A percentile compares a stretch with the other conserved stretches of the same genome.
Conservation (phyloP, 75 land plant genomes). For the Pinus tabuliformis region DNA sequence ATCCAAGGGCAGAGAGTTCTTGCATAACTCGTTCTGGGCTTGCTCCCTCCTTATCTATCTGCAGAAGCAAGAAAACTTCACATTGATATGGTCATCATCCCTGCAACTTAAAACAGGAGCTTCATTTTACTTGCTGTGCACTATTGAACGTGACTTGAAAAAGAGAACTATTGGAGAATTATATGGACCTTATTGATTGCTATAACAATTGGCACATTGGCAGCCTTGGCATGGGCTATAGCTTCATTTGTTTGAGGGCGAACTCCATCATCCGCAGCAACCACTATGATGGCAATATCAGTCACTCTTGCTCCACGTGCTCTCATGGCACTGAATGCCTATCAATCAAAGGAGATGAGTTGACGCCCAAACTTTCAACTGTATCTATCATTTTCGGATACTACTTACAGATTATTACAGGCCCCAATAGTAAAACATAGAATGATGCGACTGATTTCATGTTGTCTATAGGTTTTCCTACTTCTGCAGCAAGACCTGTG, state of each 20-base stretch:
- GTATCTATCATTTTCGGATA: neutral
- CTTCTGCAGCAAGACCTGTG: slow-evolving; percentile 3
- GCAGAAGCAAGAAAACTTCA: slow-evolving; percentile 13
- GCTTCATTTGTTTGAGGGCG: slow-evolving; percentile 98
- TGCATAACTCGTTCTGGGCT: slow-evolving; percentile 89
- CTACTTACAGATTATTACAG: neutral
- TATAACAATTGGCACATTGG: slow-evolving; percentile 92
- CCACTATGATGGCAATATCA: slow-evolving; percentile 94
- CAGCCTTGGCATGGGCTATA: slow-evolving; percentile 99
- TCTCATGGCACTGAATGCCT: slow-evolving; percentile 99
- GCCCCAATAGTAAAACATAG: neutral
- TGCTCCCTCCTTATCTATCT: slow-evolving; percentile 99
- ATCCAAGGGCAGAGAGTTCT: slow-evolving; percentile 89
- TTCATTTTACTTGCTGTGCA: slow-evolving; percentile 2
- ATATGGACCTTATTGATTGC: slow-evolving; percentile 91
- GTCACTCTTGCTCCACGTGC: slow-evolving; percentile 99
- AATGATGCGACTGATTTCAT: neutral
- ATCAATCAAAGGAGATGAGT: slow-evolving; percentile 10
- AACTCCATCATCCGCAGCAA: slow-evolving; percentile 99
- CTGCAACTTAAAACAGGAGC: neutral
- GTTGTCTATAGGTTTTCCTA: neutral
- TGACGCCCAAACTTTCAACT: neutral
- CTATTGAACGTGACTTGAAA: neutral
- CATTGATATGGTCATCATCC: slow-evolving; percentile 1
- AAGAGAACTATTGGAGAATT: neutral